Base-by-base conservation (phyloP, 106 monocot genomes). In the Posidonia australis region DNA sequence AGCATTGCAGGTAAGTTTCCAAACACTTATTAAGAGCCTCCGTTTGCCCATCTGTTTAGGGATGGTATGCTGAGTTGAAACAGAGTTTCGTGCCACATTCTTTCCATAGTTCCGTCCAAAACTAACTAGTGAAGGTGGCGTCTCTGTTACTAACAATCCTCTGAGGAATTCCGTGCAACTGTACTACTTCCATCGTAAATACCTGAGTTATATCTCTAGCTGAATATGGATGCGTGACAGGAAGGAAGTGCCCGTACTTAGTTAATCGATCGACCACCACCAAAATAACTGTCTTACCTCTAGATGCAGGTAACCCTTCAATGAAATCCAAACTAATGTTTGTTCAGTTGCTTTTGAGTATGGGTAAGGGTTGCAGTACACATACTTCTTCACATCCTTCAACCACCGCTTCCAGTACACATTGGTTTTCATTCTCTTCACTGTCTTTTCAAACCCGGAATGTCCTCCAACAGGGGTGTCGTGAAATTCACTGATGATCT, bases 31-130 rank as follows among this genome's bases (percentile, higher is more conserved):
- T 68, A 5, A 56, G 1, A 1, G 17, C 22, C 0, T 68, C 24
- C 13, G 32, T 68, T 21, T 68, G 68, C 0, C 56, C 68, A 25
- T 68, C 56, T 0, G 11, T 56, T 25, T 57, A 10, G 3, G 68
- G 68, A 43, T 56, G 68, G 1, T 68, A 54, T 16, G 66, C 22
- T 0, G 56, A 25, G 2, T 6, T 26, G 11, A 57, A 25, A 13
- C 9, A 26, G 13, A 57, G 0, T 29, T 17, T 25, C 3, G 13
- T 67, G 0, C 66, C 32, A n/a, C 30, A 4, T 0, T 3, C 10
- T 0, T 17, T 0, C 6, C 13, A 26, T 13, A 67, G 6, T 18
- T 68, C 26, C 0, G n/a, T 18, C 29, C 68, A 55, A 23, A 68
- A 68, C 1, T 0, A 0, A 21, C 55, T 44, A n/a, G n/a, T 57